Percentiles rank a stretch among this genome's conserved stretches.
phyloP scores from a whole-genome alignment of 75 land plant genomes.

The Sequoia sempervirens region DNA sequence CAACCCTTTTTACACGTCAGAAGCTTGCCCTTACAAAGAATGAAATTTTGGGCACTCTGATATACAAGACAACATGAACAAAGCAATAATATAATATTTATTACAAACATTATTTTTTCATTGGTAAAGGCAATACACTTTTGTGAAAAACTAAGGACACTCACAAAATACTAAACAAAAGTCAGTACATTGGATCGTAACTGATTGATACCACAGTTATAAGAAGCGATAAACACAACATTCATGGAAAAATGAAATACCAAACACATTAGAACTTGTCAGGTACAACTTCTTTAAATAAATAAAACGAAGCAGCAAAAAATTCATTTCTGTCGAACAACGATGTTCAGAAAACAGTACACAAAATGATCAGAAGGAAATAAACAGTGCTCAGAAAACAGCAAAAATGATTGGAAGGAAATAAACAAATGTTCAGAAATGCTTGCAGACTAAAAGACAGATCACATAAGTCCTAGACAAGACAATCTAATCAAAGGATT shows the following conservation, averaged over 20 bases:
- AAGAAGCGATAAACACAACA: neutral
- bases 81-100: neutral
- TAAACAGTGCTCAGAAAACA: neutral
- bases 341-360: neutral
- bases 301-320: neutral
- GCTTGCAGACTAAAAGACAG: neutral
- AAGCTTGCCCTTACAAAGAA: neutral
- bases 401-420: neutral
- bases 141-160: neutral
- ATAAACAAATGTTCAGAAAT: neutral
- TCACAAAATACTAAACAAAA: neutral
- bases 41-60: neutral
- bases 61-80: neutral
- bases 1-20: neutral
- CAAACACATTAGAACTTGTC: neutral
- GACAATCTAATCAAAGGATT: neutral
- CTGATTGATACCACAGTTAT: neutral
- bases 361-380: neutral
- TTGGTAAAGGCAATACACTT: neutral
- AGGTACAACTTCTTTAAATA: neutral
- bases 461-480: neutral
- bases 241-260: neutral
- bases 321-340: neutral
- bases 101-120: neutral
- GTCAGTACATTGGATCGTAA: neutral